These are phyloP conservation scores for Cladosporium oxysporum DNA, from an alignment of 2,329 filamentous ascomycete species.

Conservation along the genomic window DNA sequence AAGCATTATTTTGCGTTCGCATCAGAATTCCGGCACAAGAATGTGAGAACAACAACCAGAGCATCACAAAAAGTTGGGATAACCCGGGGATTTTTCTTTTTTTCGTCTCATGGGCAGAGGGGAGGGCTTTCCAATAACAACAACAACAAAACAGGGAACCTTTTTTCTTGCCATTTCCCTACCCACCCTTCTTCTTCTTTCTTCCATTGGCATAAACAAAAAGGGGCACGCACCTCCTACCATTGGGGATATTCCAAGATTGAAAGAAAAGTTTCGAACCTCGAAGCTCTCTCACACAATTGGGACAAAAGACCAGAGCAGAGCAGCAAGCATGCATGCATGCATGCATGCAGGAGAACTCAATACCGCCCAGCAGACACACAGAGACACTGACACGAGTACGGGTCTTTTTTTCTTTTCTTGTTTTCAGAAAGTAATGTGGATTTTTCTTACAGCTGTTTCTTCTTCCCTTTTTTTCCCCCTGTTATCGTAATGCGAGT, in stretches of 20 bases:
- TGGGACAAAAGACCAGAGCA: not conserved
- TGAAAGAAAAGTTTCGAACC: not conserved
- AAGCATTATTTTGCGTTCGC: conserved; percentile 7
- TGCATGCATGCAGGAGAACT: not conserved
- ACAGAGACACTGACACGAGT: too few relatives aligned
- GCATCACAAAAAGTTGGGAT: not conserved
- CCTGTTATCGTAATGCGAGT: not conserved
- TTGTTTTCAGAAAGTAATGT: conserved; percentile 2
- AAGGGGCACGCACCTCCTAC: not conserved
- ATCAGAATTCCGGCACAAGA: conserved; percentile 6
- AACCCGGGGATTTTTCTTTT: not conserved
- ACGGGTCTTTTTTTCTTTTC: not conserved
- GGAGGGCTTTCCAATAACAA: not conserved
- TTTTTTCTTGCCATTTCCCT: not conserved
- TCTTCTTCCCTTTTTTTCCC: not conserved
- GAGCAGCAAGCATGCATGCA: not conserved
- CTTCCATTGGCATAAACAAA: not conserved
- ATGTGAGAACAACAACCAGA: not conserved
- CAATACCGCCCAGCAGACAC: not conserved
- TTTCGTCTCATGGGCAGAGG: not conserved
- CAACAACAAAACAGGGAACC: not conserved
- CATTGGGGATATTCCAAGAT: not conserved
- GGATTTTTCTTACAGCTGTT: not conserved
- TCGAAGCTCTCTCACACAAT: not conserved
- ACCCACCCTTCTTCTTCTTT: not conserved